These are phyloP conservation scores for Neurospora sp. DNA, from an alignment of 495 filamentous ascomycete species.

Conservation along the genomic window DNA sequence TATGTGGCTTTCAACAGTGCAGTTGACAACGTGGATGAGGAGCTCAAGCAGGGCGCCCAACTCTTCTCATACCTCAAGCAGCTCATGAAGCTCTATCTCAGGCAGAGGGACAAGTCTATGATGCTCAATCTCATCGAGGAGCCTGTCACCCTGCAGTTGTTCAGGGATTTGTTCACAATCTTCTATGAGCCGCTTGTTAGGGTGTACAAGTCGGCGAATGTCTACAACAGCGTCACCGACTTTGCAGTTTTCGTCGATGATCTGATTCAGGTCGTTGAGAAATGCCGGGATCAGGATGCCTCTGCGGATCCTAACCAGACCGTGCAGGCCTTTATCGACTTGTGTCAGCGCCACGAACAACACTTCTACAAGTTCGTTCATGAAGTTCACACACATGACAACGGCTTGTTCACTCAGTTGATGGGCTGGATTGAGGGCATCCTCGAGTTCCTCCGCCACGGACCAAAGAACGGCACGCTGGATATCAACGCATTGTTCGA, in stretches of 20 bases:
- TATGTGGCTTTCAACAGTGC: conserved; percentile 96
- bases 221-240: conserved; percentile 93
- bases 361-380: conserved; percentile 99
- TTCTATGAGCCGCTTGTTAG: conserved; percentile 96
- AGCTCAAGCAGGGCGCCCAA: conserved; percentile 77
- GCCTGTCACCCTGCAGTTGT: conserved; percentile 82
- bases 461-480: conserved; percentile 64
- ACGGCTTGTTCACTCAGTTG: conserved; percentile 86
- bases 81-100: conserved; percentile 80
- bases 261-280: conserved; percentile 77
- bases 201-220: conserved; percentile 97
- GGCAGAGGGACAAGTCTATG: conserved; percentile 92
- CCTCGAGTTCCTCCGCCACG: conserved; percentile 80
- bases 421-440: conserved; percentile 99
- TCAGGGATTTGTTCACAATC: conserved; percentile 94
- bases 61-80: conserved; percentile 94
- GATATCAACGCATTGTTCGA: conserved; percentile 92
- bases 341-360: conserved; percentile 87
- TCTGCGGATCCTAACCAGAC: conserved; percentile 95
- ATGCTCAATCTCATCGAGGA: conserved; percentile 95
- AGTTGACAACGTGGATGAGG: conserved; percentile 81
- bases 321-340: conserved; percentile 96
- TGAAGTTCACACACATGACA: conserved; percentile 96
- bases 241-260: conserved; percentile 91
- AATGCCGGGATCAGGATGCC: conserved; percentile 82